These are phyloP conservation scores for Cercospora berteroae DNA, from an alignment of 2,329 filamentous ascomycete genomes.

Conservation along the genomic window DNA sequence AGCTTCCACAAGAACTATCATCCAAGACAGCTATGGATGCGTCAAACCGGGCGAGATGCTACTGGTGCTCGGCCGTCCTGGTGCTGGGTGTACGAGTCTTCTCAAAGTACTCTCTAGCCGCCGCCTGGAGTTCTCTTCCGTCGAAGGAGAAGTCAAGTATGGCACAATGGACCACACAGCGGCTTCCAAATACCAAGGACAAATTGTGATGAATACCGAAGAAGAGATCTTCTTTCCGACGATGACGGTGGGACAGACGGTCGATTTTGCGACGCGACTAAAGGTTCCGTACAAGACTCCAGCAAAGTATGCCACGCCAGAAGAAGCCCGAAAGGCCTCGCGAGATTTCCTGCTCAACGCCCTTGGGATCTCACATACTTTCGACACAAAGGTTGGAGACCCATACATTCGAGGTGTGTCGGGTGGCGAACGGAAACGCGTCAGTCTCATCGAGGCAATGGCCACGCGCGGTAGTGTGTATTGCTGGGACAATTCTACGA, in stretches of 20 bases:
- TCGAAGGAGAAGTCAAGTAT: conserved; percentile 58
- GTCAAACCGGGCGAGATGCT: conserved; percentile 57
- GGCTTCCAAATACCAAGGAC: conserved; percentile 45
- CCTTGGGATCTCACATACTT: conserved; percentile 58
- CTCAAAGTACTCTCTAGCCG: conserved; percentile 67
- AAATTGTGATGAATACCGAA: conserved; percentile 47
- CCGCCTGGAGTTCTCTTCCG: conserved; percentile 40
- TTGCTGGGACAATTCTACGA: conserved; percentile 66
- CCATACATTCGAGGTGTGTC: conserved; percentile 64
- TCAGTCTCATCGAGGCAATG: conserved; percentile 65
- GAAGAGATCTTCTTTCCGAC: conserved; percentile 54
- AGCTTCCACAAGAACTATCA: conserved; percentile 50
- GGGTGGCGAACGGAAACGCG: conserved; percentile 66
- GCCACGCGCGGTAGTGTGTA: conserved; percentile 57
- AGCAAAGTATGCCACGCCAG: conserved; percentile 21
- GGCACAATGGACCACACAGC: conserved; percentile 47
- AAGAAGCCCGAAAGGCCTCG: conserved; percentile 31
- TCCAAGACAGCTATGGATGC: conserved; percentile 61
- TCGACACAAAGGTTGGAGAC: conserved; percentile 65
- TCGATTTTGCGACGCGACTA: conserved; percentile 49
- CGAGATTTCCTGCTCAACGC: conserved; percentile 55
- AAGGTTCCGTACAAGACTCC: conserved; percentile 50
- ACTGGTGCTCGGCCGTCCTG: conserved; percentile 29
- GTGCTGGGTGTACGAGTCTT: conserved; percentile 61
- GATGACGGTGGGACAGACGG: conserved; percentile 55